These are phyloP conservation scores for Clavulina sp. DNA, from an alignment of 768 basidiomycete genomes.

Conservation along the genomic window DNA sequence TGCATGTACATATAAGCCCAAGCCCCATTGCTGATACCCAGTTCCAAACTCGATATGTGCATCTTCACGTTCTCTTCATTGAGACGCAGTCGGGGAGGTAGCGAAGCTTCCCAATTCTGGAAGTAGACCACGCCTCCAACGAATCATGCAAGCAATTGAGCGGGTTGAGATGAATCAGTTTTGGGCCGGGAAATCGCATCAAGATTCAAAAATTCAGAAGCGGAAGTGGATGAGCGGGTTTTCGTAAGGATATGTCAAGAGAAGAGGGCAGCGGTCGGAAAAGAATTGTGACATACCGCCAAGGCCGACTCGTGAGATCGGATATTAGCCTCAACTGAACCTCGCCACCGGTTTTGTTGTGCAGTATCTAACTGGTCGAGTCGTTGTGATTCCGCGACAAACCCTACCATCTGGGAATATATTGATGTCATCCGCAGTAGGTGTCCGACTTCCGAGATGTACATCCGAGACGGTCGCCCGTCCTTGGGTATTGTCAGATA, in stretches of 20 bases:
- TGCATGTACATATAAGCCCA: conserved; percentile 74
- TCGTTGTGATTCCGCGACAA: conserved; percentile 6
- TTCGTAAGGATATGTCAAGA: not conserved
- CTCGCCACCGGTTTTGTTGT: not conserved
- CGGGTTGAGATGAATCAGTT: not conserved
- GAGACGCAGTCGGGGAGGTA: conserved; percentile 58
- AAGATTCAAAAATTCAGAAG: not conserved
- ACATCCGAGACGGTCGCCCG: conserved; percentile 29
- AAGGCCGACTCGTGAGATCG: not conserved
- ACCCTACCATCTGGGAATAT: conserved; percentile 39
- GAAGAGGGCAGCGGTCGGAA: too few relatives aligned
- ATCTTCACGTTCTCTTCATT: conserved; percentile 48
- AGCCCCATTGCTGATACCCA: conserved; percentile 53
- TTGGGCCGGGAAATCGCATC: not conserved
- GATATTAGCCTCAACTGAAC: not conserved
- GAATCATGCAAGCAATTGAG: not conserved
- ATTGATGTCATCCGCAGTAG: conserved; percentile 51
- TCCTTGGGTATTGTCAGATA: conserved; percentile 32
- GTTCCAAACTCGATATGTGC: conserved; percentile 63
- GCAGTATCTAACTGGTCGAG: not conserved
- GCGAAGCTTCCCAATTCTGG: conserved; percentile 45
- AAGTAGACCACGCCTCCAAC: not conserved
- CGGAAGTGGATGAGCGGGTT: not conserved
- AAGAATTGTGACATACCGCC: not conserved
- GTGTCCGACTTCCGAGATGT: conserved; percentile 54